phyloP scores from a whole-genome alignment of 148 eudicot species.

The Diospyros lotus region DNA sequence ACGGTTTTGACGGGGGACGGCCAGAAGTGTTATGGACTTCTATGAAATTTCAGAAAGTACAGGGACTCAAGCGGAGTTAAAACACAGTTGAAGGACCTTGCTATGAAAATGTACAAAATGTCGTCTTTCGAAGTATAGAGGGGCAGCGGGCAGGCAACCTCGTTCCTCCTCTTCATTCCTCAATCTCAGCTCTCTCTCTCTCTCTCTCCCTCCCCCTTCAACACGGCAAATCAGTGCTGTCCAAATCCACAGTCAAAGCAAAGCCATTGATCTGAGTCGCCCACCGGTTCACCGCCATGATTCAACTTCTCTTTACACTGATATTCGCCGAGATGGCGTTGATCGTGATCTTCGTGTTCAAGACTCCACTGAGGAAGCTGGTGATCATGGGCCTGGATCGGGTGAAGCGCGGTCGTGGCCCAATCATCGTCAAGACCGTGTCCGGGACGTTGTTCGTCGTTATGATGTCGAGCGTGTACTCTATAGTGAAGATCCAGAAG shows the following conservation, averaged over 20 bases:
- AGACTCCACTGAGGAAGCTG: conserved; percentile 66
- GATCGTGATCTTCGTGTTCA: conserved; percentile 62
- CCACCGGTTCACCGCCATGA: conserved; percentile 27
- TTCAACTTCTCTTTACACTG: conserved; percentile 47
- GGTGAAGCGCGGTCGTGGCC: conserved; percentile 79
- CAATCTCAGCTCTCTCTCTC: neutral
- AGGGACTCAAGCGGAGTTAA: neutral
- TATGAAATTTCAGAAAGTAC: too few species aligned
- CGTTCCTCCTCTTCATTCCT: neutral
- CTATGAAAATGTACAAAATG: neutral
- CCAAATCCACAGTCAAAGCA: neutral
- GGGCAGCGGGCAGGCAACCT: neutral
- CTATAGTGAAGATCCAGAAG: conserved; percentile 32
- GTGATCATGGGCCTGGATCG: conserved; percentile 54
- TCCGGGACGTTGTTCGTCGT: conserved; percentile 50
- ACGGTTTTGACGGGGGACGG: too few species aligned
- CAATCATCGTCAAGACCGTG: conserved; percentile 67
- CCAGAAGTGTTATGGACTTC: too few species aligned
- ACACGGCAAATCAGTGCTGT: neutral
- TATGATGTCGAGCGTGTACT: conserved; percentile 46
- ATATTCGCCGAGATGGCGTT: conserved; percentile 47
- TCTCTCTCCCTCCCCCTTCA: neutral
- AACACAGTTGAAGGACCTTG: neutral
- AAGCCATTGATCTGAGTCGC: neutral
- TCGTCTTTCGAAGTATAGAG: neutral